Evolutionary conservation across 352 stramenopile genomes (phyloP), one percentile per base, ranked within the genome.

Genomic region (Globisporangium camurandrum): DNA sequence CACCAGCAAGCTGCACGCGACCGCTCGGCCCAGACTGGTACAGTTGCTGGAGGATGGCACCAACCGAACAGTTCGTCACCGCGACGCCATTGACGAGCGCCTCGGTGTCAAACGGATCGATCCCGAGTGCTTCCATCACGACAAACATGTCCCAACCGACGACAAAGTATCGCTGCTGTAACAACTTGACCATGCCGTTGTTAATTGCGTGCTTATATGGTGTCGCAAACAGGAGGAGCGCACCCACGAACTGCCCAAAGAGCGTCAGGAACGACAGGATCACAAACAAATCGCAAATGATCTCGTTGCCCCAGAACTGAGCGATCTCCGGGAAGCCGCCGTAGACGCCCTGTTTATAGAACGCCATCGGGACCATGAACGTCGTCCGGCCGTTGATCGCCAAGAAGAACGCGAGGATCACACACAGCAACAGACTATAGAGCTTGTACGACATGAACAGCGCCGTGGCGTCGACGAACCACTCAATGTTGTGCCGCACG

Each of bases 371-470:
- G n/a, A 64, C 47, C 66, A 83, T 83, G 41, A 83, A 77, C 5
- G 71, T 66, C 0, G 71, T 67, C 5, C 45, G 49, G 6, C 71
- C 71, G 2, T 59, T 54, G 23, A 60, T 40, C 16, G 60, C 49
- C 8, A 82, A 56, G 9, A 86, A 43, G 11, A 75, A 39, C 38
- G 59, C 76, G 1, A 84, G 43, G 2, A 75, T 24, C 31, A 76
- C 51, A 36, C 60, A 82, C 0, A 82, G 62, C 42, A 82, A 46
- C 8, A 82, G 36, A 33, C 61, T 80, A 62, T 79, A 84, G n/a
- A 82, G 38, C 45, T 82, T 81, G 56, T 80, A 86, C 33, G 54
- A 78, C 33, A 78, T 19, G 42, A 86, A 86, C 8, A 86, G 40
- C 4, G 71, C 49, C 11, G 51, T 64, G 0, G 58, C 57, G 49